Evolutionary conservation across 176 grass and related monocot genomes (phyloP).

Genomic region (Oryza glumipatula): DNA sequence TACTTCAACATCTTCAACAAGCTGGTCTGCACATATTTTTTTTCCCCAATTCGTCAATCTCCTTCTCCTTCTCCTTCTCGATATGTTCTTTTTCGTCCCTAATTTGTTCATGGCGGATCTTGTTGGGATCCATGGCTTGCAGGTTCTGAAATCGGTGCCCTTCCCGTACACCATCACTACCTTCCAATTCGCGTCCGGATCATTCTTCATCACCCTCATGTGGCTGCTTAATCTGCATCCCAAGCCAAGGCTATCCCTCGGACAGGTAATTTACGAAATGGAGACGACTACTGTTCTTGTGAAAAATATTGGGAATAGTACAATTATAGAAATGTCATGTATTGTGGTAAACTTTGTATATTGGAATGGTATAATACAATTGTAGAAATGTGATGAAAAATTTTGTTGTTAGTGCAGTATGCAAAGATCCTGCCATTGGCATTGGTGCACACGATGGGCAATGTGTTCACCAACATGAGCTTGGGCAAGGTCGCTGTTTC

Average conservation of each 20-base stretch:
- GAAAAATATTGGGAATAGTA: not conserved
- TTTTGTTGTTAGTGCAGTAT: conserved; percentile 50
- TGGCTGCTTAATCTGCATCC: conserved; percentile 77
- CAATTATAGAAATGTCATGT: not conserved
- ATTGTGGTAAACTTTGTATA: not conserved
- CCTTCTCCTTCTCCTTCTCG: not conserved
- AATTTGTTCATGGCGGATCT: conserved; percentile 7
- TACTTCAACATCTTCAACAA: conserved; percentile 91
- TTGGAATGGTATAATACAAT: not conserved
- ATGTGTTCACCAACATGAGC: conserved; percentile 88
- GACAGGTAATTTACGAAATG: conserved; percentile 46
- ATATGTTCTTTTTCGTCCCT: not conserved
- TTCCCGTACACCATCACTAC: conserved; percentile 89
- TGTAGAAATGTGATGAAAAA: not conserved
- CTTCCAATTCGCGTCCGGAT: conserved; percentile 77
- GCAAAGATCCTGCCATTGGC: conserved; percentile 70
- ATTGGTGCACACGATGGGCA: conserved; percentile 73
- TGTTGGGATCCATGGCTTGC: not conserved
- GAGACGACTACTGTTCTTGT: not conserved
- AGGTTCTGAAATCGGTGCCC: conserved; percentile 83
- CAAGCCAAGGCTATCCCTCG: conserved; percentile 70
- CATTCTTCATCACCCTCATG: conserved; percentile 86
- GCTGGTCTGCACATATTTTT: conserved; percentile 37
- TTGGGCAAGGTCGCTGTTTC: conserved; percentile 90
- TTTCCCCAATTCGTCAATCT: not conserved